A percentile compares a stretch with the other conserved stretches of the same genome.
Conservation (phyloP, 306 rosid genomes). For the Acacia melanoxylon region DNA sequence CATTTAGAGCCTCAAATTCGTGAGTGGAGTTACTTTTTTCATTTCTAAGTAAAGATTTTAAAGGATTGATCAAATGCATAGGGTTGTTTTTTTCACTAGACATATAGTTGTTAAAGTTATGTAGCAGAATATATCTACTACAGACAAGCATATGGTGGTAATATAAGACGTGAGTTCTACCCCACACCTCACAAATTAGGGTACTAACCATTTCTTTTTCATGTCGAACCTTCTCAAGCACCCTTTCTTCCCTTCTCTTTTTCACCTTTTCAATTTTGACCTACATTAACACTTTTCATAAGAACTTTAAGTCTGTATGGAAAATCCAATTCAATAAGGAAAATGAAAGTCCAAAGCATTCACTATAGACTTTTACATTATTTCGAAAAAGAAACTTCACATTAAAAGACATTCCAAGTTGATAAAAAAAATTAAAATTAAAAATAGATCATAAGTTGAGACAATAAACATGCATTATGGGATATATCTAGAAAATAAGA, state of each 20-base stretch:
- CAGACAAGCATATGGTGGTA: not conserved
- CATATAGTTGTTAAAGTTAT: not conserved
- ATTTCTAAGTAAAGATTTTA: conserved; percentile 1
- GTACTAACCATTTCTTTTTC: conserved; percentile 94
- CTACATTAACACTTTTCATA: conserved; percentile 47
- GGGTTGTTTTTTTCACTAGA: not conserved
- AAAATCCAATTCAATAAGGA: not conserved
- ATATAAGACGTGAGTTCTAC: not conserved
- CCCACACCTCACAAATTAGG: not conserved
- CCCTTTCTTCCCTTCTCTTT: conserved; percentile 98
- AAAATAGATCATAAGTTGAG: not conserved
- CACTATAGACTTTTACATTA: not conserved
- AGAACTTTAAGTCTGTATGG: not conserved
- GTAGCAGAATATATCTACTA: conserved; percentile 4
- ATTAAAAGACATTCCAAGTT: not conserved
- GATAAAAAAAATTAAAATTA: not conserved
- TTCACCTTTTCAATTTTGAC: conserved; percentile 96
- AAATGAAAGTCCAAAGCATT: not conserved
- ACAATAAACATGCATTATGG: not conserved
- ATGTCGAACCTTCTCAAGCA: conserved; percentile 88
- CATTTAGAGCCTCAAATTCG: conserved; percentile 5
- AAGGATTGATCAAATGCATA: not conserved
- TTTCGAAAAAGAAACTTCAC: not conserved
- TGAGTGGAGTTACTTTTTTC: not conserved
- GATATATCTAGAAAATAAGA: not conserved